Percentiles rank a stretch among this genome's conserved stretches.
Conservation (phyloP, 495 filamentous ascomycete genomes). For the Penicillium atrosanguineum region DNA sequence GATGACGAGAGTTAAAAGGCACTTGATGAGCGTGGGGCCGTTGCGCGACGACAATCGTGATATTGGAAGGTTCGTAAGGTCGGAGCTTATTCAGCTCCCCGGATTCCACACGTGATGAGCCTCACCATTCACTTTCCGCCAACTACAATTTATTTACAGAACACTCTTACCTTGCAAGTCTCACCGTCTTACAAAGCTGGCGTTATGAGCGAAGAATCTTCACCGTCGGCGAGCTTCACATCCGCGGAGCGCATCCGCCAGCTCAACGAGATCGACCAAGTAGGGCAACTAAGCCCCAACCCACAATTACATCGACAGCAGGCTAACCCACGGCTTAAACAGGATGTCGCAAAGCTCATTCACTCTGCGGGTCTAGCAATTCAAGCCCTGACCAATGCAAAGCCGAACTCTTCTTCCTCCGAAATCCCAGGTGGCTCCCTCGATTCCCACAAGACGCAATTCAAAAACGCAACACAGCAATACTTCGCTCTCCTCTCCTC, state of each 20-base stretch:
- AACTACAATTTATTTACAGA: neutral
- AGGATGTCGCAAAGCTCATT: conserved; percentile 62
- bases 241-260: conserved; percentile 72
- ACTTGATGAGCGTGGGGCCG: neutral
- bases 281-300: conserved; percentile 21
- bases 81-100: neutral
- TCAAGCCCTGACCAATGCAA: conserved; percentile 60
- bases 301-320: neutral
- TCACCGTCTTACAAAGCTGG: neutral
- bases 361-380: conserved; percentile 66
- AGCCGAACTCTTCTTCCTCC: conserved; percentile 30
- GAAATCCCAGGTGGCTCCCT: conserved; percentile 35
- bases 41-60: neutral
- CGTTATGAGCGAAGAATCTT: conserved; percentile 15
- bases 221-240: conserved; percentile 43
- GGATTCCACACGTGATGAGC: neutral
- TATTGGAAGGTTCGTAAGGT: neutral
- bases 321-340: neutral
- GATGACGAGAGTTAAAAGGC: neutral
- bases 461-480: conserved; percentile 58
- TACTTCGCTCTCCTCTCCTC: conserved; percentile 69
- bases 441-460: conserved; percentile 54
- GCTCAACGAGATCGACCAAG: conserved; percentile 72
- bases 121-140: neutral
- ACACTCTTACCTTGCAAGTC: neutral